phyloP scores from a whole-genome alignment of 805 yeast species.

The Blastobotrys muscicola region DNA sequence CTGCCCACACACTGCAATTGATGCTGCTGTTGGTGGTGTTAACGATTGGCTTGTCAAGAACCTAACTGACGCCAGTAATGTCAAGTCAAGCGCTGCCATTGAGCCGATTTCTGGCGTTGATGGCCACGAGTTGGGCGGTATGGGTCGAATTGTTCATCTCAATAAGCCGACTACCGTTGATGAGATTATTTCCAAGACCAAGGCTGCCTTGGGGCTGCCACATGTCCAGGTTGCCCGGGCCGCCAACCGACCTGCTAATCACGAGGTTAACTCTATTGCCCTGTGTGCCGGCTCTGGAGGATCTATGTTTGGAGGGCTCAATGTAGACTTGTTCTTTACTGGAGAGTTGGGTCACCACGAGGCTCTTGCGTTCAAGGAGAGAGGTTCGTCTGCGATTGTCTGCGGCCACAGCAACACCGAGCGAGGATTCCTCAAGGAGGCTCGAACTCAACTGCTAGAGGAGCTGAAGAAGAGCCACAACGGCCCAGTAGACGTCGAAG shows the following conservation, averaged over 20 bases:
- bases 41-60: slow-evolving; percentile 83
- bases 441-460: slow-evolving; percentile 39
- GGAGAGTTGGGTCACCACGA: slow-evolving; percentile 97
- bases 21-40: slow-evolving; percentile 87
- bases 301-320: slow-evolving; percentile 46
- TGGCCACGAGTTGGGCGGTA: slow-evolving; percentile 33
- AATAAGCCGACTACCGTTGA: slow-evolving; percentile 34
- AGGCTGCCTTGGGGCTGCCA: slow-evolving; percentile 40
- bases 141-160: slow-evolving; percentile 64
- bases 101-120: slow-evolving; percentile 32
- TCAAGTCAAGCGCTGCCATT: slow-evolving; percentile 30
- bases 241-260: slow-evolving; percentile 19
- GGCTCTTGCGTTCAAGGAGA: slow-evolving; percentile 58
- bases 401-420: slow-evolving; percentile 93
- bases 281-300: slow-evolving; percentile 96
- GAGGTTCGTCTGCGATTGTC: slow-evolving; percentile 60
- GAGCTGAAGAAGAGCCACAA: slow-evolving; percentile 33
- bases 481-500: slow-evolving; percentile 31
- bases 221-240: slow-evolving; percentile 55
- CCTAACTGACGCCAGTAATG: slow-evolving; percentile 29
- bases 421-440: slow-evolving; percentile 59
- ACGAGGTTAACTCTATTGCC: slow-evolving; percentile 44
- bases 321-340: slow-evolving; percentile 69
- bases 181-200: slow-evolving; percentile 42
- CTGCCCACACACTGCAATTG: slow-evolving; percentile 94